Percentiles rank a stretch among this genome's conserved stretches.
Evolutionary conservation across 805 yeast species (phyloP).

Genomic region (Ogataea trehaloabstinens): DNA sequence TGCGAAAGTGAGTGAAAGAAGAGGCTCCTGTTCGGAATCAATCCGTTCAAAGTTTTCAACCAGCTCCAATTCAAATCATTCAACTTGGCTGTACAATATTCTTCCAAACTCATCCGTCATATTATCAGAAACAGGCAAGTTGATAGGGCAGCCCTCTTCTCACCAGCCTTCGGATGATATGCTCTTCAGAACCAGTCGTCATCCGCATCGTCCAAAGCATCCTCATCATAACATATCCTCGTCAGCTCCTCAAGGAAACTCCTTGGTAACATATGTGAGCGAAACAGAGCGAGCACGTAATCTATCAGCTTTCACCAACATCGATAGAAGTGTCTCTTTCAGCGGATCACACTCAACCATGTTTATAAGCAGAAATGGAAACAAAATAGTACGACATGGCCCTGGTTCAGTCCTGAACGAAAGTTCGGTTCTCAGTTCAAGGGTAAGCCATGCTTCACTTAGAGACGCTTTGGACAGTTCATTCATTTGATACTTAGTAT

Average conservation of each 20-base stretch:
- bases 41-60: slow-evolving; percentile 2
- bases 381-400: slow-evolving; percentile 43
- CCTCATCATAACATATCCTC: not conserved
- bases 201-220: not conserved
- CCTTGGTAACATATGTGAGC: not conserved
- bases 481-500: slow-evolving; percentile 14
- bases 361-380: slow-evolving; percentile 41
- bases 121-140: slow-evolving; percentile 31
- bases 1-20: not conserved
- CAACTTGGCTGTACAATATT: slow-evolving; percentile 27
- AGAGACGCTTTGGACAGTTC: slow-evolving; percentile 41
- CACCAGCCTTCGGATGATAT: slow-evolving; percentile 8
- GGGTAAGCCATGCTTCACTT: slow-evolving; percentile 47
- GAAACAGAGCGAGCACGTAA: not conserved
- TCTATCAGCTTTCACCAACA: slow-evolving; percentile 3
- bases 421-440: slow-evolving; percentile 35
- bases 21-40: not conserved
- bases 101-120: slow-evolving; percentile 31
- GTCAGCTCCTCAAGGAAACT: not conserved
- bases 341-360: slow-evolving; percentile 42
- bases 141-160: slow-evolving; percentile 26
- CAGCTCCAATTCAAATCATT: slow-evolving; percentile 4
- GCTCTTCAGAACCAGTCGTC: not conserved
- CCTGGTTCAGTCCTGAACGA: slow-evolving; percentile 35
- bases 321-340: slow-evolving; percentile 9